Evolutionary conservation across 495 filamentous ascomycete genomes (phyloP).

Genomic region (Aspergillus funiculosus): DNA sequence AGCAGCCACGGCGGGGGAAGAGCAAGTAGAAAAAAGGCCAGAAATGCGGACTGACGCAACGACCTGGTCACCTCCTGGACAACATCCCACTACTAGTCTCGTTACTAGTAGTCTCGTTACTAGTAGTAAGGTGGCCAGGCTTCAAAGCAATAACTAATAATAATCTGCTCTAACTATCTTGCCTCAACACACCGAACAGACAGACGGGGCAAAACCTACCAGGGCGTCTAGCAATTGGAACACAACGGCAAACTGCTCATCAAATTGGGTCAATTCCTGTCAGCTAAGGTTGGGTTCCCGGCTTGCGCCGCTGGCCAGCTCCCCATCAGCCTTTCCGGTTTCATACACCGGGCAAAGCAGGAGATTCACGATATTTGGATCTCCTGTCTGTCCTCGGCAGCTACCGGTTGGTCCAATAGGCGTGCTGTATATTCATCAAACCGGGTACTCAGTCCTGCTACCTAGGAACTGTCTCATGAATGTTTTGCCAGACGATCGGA

Average conservation of each 20-base stretch:
- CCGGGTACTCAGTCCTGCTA: slow-evolving; percentile 23
- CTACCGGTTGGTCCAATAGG: slow-evolving; percentile 35
- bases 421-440: slow-evolving; percentile 9
- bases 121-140: too few species aligned
- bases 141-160: too few species aligned
- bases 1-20: slow-evolving; percentile 22
- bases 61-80: slow-evolving; percentile 26
- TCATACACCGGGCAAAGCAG: slow-evolving; percentile 50
- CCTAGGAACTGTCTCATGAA: slow-evolving; percentile 28
- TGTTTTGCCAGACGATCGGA: slow-evolving; percentile 28
- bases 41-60: slow-evolving; percentile 41
- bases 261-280: slow-evolving; percentile 18
- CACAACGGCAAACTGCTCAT: slow-evolving; percentile 5
- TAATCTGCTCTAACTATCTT: background rate
- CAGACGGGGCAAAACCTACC: slow-evolving; percentile 26
- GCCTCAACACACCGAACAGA: slow-evolving; percentile 29
- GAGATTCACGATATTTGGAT: slow-evolving; percentile 40
- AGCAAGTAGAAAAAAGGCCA: slow-evolving; percentile 28
- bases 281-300: slow-evolving; percentile 29
- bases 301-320: slow-evolving; percentile 32
- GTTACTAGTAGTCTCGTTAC: too few species aligned
- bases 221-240: slow-evolving; percentile 11
- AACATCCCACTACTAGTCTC: slow-evolving; percentile 4
- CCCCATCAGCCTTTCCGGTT: slow-evolving; percentile 42
- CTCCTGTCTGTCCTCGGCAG: slow-evolving; percentile 28